Evolutionary conservation across 139 green algal species (phyloP), one percentile per base, ranked within the genome.

Genomic region (Limnomonas spitsbergensis): DNA sequence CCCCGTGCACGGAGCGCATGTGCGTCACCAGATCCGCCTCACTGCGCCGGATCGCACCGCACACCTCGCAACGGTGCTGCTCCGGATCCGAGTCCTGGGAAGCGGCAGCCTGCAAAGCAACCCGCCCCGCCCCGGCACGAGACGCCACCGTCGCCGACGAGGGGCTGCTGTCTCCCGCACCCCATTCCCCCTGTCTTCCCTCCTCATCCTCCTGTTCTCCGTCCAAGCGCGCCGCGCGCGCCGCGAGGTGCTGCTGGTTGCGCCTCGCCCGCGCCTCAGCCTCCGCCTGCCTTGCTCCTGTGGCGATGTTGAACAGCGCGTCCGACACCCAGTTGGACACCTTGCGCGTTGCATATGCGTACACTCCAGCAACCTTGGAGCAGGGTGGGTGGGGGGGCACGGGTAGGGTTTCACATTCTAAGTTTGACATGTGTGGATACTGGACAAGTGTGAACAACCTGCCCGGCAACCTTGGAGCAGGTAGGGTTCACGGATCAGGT

Each of bases 321-420:
- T 82, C 69, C 24, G 77, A 68, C 35, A 82, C 77, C 77, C 77
- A 82, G 77, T 82, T 82, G 39, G 14, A 77, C 29, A 38, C 69
- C 31, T 82, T 82, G n/a, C 77, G 77, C 6, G 66, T 69, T 2
- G 69, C 77, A 38, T 82, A 82, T 14, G 42, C 69, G 38, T 77
- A 77, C 52, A 82, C 61, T 6, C 77, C 77, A 38, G n/a, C 24
- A 37, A 82, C 40, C 27, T 72, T 34, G 66, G 40, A 68, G 37
- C 36, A 56, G n/a, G 4, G 26, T 31, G 32, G 47, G 47, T 61
- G 47, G n/a, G n/a, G n/a, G n/a, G n/a, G n/a, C n/a, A n/a, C n/a
- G n/a, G n/a, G n/a, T n/a, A n/a, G n/a, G n/a, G n/a, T n/a, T n/a
- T n/a, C n/a, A n/a, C n/a, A n/a, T n/a, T n/a, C n/a, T n/a, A n/a